Evolutionary conservation across 345 rosid genomes (phyloP), one percentile per base, ranked within the genome.

Genomic region (Rhizophora mangle): DNA sequence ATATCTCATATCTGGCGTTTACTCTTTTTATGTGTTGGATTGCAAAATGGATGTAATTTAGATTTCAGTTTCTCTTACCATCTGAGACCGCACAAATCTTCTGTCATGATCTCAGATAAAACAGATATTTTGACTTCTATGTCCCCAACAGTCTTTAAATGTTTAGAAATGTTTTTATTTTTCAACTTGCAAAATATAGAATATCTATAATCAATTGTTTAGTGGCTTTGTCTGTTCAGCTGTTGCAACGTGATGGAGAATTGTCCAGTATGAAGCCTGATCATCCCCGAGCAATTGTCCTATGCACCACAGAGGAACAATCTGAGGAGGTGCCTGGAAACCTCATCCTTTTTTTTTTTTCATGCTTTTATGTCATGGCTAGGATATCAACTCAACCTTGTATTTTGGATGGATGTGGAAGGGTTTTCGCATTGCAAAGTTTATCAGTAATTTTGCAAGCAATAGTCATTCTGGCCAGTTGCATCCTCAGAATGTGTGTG

Each of bases 231-330:
- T 43, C 19, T 43, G 49, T 43, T 43, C 74, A 91, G 98, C 70
- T 91, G 85, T 79, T 94, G 82, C 91, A 92, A 75, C 81, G 58
- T 73, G 97, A 94, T 69, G 97, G 91, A 69, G 89, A 85, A 43
- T 26, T 72, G 36, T 71, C 80, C 47, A 96, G 96, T 68, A 86
- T 85, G 82, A 94, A 83, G 84, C 95, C 97, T 22, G 81, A 90
- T 79, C 91, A 92, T 43, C 97, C 97, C 8, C 86, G 98, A 76
- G 96, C 96, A 31, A 82, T 94, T 74, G 98, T 94, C 74, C 85
- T 91, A 31, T 89, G 95, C 68, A 96, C 96, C n/a, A 94, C 98
- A 0, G 87, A 96, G 68, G 98, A 94, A 85, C 83, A 89, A n/a
- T 85, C 87, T 60, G 97, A 94, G 85, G 97, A 94, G 98, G 98